Percentiles rank a stretch among this genome's conserved stretches.
These are phyloP conservation scores for Tricholoma bakamatsutake DNA, from an alignment of 768 basidiomycete genomes.

Conservation along the genomic window DNA sequence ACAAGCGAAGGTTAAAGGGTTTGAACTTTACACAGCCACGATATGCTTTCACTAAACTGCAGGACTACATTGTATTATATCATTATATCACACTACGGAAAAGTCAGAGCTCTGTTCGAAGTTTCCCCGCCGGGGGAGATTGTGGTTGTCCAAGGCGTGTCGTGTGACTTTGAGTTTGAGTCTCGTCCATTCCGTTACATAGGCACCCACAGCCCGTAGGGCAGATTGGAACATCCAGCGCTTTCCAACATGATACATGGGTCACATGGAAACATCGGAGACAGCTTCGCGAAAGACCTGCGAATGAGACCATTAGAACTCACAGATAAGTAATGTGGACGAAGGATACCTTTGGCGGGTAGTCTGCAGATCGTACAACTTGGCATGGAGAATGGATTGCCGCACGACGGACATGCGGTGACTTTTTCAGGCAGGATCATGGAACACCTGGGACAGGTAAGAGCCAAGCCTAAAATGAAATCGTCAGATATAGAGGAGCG, in stretches of 20 bases:
- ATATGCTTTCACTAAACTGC: no score
- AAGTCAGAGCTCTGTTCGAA: background rate
- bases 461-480: constrained; percentile 34
- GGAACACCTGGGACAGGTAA: constrained; percentile 42
- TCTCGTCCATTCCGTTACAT: constrained; percentile 33
- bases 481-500: background rate
- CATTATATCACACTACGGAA: no score
- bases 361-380: constrained; percentile 71
- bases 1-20: background rate
- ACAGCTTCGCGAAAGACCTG: constrained; percentile 61
- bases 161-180: constrained; percentile 6
- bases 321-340: background rate
- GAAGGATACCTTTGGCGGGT: constrained; percentile 56
- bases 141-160: constrained; percentile 11
- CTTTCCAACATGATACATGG: constrained; percentile 61
- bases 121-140: constrained; percentile 9
- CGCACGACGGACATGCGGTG: constrained; percentile 38
- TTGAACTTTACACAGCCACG: background rate
- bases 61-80: no score
- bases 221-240: constrained; percentile 44
- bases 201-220: constrained; percentile 67
- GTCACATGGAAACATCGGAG: constrained; percentile 57
- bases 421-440: constrained; percentile 25
- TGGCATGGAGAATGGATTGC: constrained; percentile 36
- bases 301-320: background rate